Base-by-base conservation (phyloP, 1,139 yeast genomes). In the Saccharomyces uvarum region DNA sequence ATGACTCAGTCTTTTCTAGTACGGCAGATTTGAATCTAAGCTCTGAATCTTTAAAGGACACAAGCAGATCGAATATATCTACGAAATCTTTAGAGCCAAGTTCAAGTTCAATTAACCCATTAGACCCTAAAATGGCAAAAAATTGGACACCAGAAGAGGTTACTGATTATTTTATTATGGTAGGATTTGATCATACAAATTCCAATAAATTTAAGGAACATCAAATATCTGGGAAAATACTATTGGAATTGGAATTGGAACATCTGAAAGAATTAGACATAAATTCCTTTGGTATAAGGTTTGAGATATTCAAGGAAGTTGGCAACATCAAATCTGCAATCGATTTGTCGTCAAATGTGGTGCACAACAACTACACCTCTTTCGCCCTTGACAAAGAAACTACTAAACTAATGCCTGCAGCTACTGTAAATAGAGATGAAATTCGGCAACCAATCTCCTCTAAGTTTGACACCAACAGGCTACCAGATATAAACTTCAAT, bases 251-350 rank as follows among this genome's bases (percentile, higher is more conserved):
- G 60, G 97, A 91, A 66, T 77, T 91, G 61, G 80, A 89, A 1
- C 88, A 88, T 65, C 77, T 93, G 65, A 93, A 93, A 69, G 99
- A 93, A 69, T 76, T 93, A 56, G 98, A 90, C 57, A 93, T 93
- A 51, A 78, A 83, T 53, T 88, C 96, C 2, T 93, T 93, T 74
- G 99, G 99, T 27, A 90, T 97, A 1, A 77, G 99, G 58, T 93
- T 90, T 71, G 97, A 91, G 70, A 80, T 95, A 42, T 84, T 83
- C 69, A 89, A 89, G 67, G 96, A 88, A 68, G 91, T 93, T 64
- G 95, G 88, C 68, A 80, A 81, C 48, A 77, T 90, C 49, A 49
- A 47, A 24, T 53, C 44, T 19, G 62, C 66, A 65, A 54, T 38
- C 3, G 8, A 38, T 19, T 19, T 14, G 26, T 38, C 24, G 44